Evolutionary conservation across 225 moss, liverwort and hornwort species (phyloP), one percentile per base, ranked within the genome.

Genomic region (Anthoceros angustus): DNA sequence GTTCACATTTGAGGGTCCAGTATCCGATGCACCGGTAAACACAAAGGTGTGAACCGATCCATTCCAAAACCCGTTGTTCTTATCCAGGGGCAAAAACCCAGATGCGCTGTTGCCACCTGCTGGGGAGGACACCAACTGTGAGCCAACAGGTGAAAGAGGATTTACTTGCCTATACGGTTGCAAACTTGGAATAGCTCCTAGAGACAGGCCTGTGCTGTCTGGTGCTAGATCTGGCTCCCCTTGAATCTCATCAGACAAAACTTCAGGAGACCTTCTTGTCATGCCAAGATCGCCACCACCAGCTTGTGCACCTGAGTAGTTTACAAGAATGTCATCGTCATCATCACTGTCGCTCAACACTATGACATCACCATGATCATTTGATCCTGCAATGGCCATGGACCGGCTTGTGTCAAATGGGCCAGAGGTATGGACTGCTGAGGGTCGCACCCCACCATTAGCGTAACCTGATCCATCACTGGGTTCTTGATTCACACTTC

Each of bases 401-500:
- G 55, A 55, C n/a, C 55, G 18, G 7, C 55, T 23, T 55, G 55
- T 15, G 14, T 55, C 55, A 18, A 18, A 55, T 5, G 1, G 55
- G 18, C 55, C 55, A 15, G 55, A 55, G n/a, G 55, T 7, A 6
- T 15, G 12, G 0, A 6, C 55, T 18, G 55, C n/a, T 15, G 18
- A 18, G 5, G 55, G 23, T 0, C 55, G 14, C 23, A 18, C 5
- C 18, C 55, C 55, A 55, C 8, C 64, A 38, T 64, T 41, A 12
- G 5, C 64, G 1, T 39, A 0, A n/a, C 15, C 23, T n/a, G 38
- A 38, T 73, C 89, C 89, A 69, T 86, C 92, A 75, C 92, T 98
- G 20, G 79, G 84, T 70, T 92, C 92, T 71, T 93, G 93, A 74
- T 92, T 92, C 10, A 98, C 98, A 76, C 98, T 98, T 64, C 92